A percentile compares a stretch with the other conserved stretches of the same genome.
phyloP scores from a whole-genome alignment of 2,329 filamentous ascomycete genomes.

The Aspergillus fructus region DNA sequence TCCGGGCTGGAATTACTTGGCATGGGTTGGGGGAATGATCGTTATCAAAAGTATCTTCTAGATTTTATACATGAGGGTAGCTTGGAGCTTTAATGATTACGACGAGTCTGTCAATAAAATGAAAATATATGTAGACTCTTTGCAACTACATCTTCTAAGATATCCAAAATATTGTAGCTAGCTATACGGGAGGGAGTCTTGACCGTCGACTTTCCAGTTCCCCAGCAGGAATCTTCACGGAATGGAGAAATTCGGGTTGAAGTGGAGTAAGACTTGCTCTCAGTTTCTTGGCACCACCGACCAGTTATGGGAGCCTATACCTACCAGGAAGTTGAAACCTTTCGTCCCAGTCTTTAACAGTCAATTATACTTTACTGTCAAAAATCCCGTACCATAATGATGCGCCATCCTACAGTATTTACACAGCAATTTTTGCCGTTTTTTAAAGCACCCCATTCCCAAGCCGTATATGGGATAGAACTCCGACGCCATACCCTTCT shows the following conservation, averaged over 20 bases:
- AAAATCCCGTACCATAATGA: background rate
- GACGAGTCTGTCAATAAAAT: conserved; percentile 15
- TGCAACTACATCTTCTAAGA: no score
- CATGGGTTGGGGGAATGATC: conserved; percentile 19
- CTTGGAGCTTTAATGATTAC: conserved; percentile 30
- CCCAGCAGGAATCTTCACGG: background rate
- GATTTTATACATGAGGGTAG: conserved; percentile 26
- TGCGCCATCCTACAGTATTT: background rate
- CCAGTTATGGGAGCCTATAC: background rate
- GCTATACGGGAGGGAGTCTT: no score
- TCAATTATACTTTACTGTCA: background rate
- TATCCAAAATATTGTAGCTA: no score
- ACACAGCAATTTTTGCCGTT: background rate
- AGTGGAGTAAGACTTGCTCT: background rate
- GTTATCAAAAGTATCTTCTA: conserved; percentile 28
- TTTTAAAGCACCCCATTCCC: background rate
- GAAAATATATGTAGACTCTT: background rate
- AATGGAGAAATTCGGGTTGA: background rate
- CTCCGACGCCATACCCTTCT: background rate
- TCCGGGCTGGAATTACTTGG: background rate
- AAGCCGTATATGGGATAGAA: background rate
- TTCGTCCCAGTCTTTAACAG: background rate
- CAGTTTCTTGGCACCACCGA: background rate
- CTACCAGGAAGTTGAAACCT: background rate
- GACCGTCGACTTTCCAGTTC: background rate